Evolutionary conservation across 768 basidiomycete genomes (phyloP), one percentile per base, ranked within the genome.

Genomic region (Gymnopilus junonius): DNA sequence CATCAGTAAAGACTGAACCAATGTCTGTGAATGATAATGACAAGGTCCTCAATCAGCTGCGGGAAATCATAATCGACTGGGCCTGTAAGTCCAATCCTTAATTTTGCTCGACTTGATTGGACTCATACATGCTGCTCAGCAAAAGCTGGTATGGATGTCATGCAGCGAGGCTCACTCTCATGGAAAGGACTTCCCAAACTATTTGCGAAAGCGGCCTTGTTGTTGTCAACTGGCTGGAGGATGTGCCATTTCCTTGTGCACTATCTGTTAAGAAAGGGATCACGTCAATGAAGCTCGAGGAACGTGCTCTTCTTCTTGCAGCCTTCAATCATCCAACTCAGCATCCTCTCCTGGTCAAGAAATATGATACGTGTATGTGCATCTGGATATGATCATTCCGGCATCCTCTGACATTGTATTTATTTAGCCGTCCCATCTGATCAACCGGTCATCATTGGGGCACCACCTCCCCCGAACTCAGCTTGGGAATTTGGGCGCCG

Each of bases 391-490:
- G 29, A 15, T 37, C 23, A 12, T 12, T 35, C 17, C 7, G 12
- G 34, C 29, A 15, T 42, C 11, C 6, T 8, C 11, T 42, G 40
- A 42, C 40, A 51, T 14, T 37, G 5, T 5, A 35, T 12, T 4
- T 20, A 6, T 20, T 17, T 20, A 62, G 61, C 23, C 17, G 48
- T 62, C 11, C 61, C 61, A 1, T 15, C 11, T 8, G 27, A 21
- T 27, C 14, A 62, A 15, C 61, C 61, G 10, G 55, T 51, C 15
- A 62, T 62, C 20, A 57, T 62, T 12, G 62, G 62, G 1, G 48
- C 31, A 11, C 62, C 62, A 15, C 62, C 62, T 8, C n/a, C 20
- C 7, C 6, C 42, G 20, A 25, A 35, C 39, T 63, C 62, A n/a
- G n/a, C 37, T 27, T 55, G 56, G 37, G 27, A 46, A 1, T 15